Base-by-base conservation (phyloP, 2,329 filamentous ascomycete species). In the Fusarium ramigenum region DNA sequence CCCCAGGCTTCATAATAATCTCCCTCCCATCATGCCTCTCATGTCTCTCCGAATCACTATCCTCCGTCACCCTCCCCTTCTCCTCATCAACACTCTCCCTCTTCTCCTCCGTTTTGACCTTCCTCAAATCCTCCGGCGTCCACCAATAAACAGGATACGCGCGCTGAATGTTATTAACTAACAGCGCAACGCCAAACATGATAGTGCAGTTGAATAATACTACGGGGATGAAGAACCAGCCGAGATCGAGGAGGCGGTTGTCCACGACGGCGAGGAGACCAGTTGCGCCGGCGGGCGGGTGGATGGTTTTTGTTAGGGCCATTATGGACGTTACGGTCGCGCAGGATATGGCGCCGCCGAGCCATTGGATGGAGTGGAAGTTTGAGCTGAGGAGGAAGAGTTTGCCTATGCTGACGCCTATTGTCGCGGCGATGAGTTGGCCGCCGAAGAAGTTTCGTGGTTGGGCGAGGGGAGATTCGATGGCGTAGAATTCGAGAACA, bases 241-340 rank as follows among this genome's bases (percentile, higher is more conserved):
- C 92, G 16, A 94, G 80, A 1, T 77, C 74, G 15, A 86, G 83
- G 3, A 90, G 83, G 4, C 84, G 82, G 5, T 86, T 82, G 65
- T 91, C 89, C 2, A 90, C 85, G 0, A 92, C 90, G 1, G 92
- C 91, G 32, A 95, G 82, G 3, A 95, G 82, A 0, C 92, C 92
- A 2, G 92, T 95, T 14, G 93, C 92, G 9, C 93, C 93, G 0
- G 92, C 93, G 0, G 93, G 93, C 0, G 93, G 93, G 73, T 95
- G 92, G 1, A 93, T 86, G 0, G 92, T 94, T 59, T 91, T 91
- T 4, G 92, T 94, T 28, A 93, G 76, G 1, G 86, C 87, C 93
- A 94, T 95, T 63, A 89, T 65, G 3, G 87, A 84, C 1, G 89
- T 92, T 0, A 92, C 87, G 6, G 86, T 79, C 1, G 90, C 92